Evolutionary conservation across 2,329 filamentous ascomycete species (phyloP), one percentile per base, ranked within the genome.

Genomic region (Diplocarpon mali): DNA sequence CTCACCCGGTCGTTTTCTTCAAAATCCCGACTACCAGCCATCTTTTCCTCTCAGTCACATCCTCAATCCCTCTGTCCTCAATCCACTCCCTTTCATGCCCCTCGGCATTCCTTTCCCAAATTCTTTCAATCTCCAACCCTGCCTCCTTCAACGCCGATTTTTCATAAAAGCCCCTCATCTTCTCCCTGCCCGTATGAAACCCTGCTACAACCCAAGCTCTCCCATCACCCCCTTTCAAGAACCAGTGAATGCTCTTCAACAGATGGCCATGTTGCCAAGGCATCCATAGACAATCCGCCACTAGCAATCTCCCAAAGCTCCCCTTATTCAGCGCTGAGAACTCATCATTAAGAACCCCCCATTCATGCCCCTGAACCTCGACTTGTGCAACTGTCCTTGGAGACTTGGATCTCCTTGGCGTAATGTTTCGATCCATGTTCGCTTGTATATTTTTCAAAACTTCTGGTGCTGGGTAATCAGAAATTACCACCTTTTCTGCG

Each of bases 221-320:
- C 2, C 73, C 13, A 55, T 60, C 1, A 2, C 10, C 20, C 37
- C 53, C 58, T 1, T 60, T 64, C 14, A 86, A 66, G 57, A 85
- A 83, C 62, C 77, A 75, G 5, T 69, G 62, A 57, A 85, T 75
- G 17, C 79, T 83, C 35, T 59, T 62, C 38, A 71, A 71, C 20
- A 87, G 69, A 60, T 79, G 82, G n/a, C 63, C 69, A 62, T 87
- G 83, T 66, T 86, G 74, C 67, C 72, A 73, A 1, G 76, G 74
- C 78, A 86, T 85, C 82, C 83, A 87, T 45, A 84, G 70, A 57
- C 82, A 85, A 63, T 87, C 82, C 50, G 80, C 78, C 0, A 77
- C 78, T n/a, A 85, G 63, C 34, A 87, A 67, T 46, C 78, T 72
- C 37, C 76, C 76, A 57, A 79, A 85, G 1, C 46, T 51, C 20